phyloP scores from a whole-genome alignment of 805 yeast species.

The Starmerella gropengiesseri region DNA sequence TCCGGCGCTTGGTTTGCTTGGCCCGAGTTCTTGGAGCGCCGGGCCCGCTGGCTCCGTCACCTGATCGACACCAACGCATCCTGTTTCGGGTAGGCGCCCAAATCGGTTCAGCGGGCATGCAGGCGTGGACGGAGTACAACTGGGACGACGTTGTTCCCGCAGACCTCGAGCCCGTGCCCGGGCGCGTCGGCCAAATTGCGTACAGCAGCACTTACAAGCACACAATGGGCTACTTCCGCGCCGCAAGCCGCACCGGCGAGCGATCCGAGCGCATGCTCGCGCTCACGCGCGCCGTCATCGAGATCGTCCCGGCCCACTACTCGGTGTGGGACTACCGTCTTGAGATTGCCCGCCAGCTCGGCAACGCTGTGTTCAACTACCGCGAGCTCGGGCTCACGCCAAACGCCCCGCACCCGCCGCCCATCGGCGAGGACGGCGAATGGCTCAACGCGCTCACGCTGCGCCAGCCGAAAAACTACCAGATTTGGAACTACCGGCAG shows the following conservation, averaged over 20 bases:
- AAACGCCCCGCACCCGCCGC: slow-evolving; percentile 22
- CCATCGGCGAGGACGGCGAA: slow-evolving; percentile 42
- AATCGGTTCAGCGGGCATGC: too few species aligned
- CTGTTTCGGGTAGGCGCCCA: too few species aligned
- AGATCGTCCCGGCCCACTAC: slow-evolving; percentile 75
- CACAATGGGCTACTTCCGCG: slow-evolving; percentile 52
- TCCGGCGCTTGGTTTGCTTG: too few species aligned
- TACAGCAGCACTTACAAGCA: slow-evolving; percentile 61
- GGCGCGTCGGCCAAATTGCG: slow-evolving; percentile 32
- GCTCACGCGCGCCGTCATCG: slow-evolving; percentile 54
- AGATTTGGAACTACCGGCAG: slow-evolving; percentile 92
- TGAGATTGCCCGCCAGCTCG: slow-evolving; percentile 26
- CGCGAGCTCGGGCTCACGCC: slow-evolving; percentile 22
- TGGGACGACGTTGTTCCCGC: slow-evolving; percentile 31
- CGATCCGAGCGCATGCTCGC: slow-evolving; percentile 59
- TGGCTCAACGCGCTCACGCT: slow-evolving; percentile 74
- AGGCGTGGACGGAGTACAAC: slow-evolving; percentile 23
- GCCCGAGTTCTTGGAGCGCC: too few species aligned
- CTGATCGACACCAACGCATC: too few species aligned
- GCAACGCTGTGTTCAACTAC: slow-evolving; percentile 28
- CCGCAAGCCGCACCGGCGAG: slow-evolving; percentile 49
- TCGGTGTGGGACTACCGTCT: slow-evolving; percentile 59
- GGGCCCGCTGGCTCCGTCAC: too few species aligned
- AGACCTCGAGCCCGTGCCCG: slow-evolving; percentile 26
- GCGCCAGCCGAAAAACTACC: slow-evolving; percentile 80